phyloP scores from a whole-genome alignment of 2,329 filamentous ascomycete species.

The Apiospora saccharicola region DNA sequence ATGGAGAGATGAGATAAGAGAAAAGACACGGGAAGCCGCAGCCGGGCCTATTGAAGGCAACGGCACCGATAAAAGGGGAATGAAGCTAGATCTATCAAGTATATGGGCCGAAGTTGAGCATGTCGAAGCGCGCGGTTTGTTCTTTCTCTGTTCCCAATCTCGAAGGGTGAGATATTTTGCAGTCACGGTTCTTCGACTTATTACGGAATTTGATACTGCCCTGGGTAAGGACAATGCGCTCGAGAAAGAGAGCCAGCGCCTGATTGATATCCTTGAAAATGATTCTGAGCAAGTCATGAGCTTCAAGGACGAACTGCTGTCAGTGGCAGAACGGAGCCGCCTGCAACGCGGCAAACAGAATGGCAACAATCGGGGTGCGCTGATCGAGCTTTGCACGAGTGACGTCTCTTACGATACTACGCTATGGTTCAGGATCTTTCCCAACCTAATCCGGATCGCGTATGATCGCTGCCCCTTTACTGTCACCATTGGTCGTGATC shows the following conservation, averaged over 20 bases:
- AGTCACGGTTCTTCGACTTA: slow-evolving; percentile 88
- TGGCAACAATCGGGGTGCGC: slow-evolving; percentile 81
- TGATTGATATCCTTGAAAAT: slow-evolving; percentile 92
- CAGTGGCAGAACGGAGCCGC: slow-evolving; percentile 90
- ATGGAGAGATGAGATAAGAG: slow-evolving; percentile 96
- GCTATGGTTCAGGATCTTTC: slow-evolving; percentile 97
- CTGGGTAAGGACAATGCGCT: slow-evolving; percentile 71
- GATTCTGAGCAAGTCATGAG: slow-evolving; percentile 89
- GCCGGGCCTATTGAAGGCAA: slow-evolving; percentile 70
- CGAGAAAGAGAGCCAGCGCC: slow-evolving; percentile 71
- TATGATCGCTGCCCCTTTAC: slow-evolving; percentile 92
- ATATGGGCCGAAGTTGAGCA: slow-evolving; percentile 95
- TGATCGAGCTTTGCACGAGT: slow-evolving; percentile 94
- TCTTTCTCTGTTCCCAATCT: slow-evolving; percentile 97
- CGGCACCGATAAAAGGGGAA: slow-evolving; percentile 71
- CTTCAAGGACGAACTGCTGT: slow-evolving; percentile 89
- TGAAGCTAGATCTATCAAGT: slow-evolving; percentile 84
- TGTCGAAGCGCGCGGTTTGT: slow-evolving; percentile 93
- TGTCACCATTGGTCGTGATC: slow-evolving; percentile 86
- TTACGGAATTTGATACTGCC: slow-evolving; percentile 91
- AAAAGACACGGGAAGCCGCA: slow-evolving; percentile 78
- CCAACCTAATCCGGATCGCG: slow-evolving; percentile 89
- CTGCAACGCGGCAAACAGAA: slow-evolving; percentile 89
- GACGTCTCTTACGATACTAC: slow-evolving; percentile 94
- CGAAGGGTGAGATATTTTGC: slow-evolving; percentile 87